Percentiles rank a stretch among this genome's conserved stretches.
Evolutionary conservation across 1,139 yeast species (phyloP).

Genomic region (Yamadazyma atlantica): DNA sequence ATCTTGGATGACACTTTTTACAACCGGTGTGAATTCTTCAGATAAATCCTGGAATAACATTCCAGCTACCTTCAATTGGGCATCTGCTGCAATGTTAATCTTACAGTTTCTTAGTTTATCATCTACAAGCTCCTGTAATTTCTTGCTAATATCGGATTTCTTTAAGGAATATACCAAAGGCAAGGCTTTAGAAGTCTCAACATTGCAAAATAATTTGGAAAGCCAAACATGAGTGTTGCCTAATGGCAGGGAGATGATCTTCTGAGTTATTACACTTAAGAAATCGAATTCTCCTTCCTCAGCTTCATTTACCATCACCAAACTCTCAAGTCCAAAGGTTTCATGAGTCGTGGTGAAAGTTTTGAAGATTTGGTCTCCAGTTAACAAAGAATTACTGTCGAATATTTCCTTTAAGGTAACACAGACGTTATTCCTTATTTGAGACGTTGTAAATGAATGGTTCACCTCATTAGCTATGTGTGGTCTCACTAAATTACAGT

Average conservation of each 20-base stretch:
- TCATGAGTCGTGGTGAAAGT: constrained; percentile 27
- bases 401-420: constrained; percentile 23
- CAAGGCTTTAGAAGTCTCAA: constrained; percentile 3
- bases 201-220: constrained; percentile 1
- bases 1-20: constrained; percentile 35
- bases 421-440: constrained; percentile 33
- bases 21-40: constrained; percentile 25
- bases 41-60: constrained; percentile 23
- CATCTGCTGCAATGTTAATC: constrained; percentile 10
- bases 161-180: constrained; percentile 4
- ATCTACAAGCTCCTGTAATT: constrained; percentile 1
- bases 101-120: constrained; percentile 9
- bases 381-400: constrained; percentile 13
- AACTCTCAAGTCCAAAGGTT: constrained; percentile 25
- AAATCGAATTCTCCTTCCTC: not conserved
- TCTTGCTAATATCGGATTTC: not conserved
- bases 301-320: not conserved
- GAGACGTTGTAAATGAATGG: constrained; percentile 28
- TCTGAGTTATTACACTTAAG: not conserved
- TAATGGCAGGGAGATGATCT: constrained; percentile 1
- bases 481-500: constrained; percentile 5
- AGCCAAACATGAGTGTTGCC: not conserved
- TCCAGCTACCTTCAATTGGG: constrained; percentile 27
- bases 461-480: constrained; percentile 6
- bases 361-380: constrained; percentile 20